Evolutionary conservation across 345 rosid species (phyloP).

Genomic region (Lepidium africanum): DNA sequence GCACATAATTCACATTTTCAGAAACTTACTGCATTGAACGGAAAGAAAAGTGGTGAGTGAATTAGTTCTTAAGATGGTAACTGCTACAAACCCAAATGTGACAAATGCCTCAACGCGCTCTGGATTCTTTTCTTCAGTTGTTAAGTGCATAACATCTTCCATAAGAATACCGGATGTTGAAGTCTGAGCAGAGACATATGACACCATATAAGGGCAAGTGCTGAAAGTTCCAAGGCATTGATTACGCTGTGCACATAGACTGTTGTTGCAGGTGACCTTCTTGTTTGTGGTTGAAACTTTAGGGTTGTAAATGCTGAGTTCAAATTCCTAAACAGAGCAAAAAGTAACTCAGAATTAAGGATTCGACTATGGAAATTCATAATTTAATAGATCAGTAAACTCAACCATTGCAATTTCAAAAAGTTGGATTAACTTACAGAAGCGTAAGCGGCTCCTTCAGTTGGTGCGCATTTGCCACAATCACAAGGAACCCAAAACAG

Average conservation of each 20-base stretch:
- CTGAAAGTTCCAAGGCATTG: slow-evolving; percentile 64
- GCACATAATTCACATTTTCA: slow-evolving; percentile 37
- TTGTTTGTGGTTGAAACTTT: slow-evolving; percentile 59
- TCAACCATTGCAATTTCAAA: neutral
- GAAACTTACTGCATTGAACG: slow-evolving; percentile 6
- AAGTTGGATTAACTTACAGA: slow-evolving; percentile 44
- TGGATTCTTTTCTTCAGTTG: slow-evolving; percentile 36
- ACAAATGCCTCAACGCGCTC: slow-evolving; percentile 54
- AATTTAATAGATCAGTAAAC: neutral
- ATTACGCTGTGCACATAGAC: slow-evolving; percentile 52
- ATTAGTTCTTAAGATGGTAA: neutral
- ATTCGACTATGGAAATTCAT: neutral
- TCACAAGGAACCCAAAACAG: slow-evolving; percentile 95
- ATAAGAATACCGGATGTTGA: slow-evolving; percentile 71
- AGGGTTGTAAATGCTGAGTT: slow-evolving; percentile 64
- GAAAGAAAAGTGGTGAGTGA: neutral
- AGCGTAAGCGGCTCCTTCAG: slow-evolving; percentile 46
- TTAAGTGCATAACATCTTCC: slow-evolving; percentile 75
- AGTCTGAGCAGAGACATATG: slow-evolving; percentile 80
- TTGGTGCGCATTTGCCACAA: slow-evolving; percentile 66
- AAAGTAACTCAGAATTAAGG: neutral
- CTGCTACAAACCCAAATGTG: slow-evolving; percentile 58
- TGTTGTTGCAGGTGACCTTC: slow-evolving; percentile 67
- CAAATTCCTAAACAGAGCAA: slow-evolving; percentile 47
- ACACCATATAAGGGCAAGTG: slow-evolving; percentile 67